Evolutionary conservation across 2,329 filamentous ascomycete species (phyloP), one percentile per base, ranked within the genome.

Genomic region (Aspergillus terreus): DNA sequence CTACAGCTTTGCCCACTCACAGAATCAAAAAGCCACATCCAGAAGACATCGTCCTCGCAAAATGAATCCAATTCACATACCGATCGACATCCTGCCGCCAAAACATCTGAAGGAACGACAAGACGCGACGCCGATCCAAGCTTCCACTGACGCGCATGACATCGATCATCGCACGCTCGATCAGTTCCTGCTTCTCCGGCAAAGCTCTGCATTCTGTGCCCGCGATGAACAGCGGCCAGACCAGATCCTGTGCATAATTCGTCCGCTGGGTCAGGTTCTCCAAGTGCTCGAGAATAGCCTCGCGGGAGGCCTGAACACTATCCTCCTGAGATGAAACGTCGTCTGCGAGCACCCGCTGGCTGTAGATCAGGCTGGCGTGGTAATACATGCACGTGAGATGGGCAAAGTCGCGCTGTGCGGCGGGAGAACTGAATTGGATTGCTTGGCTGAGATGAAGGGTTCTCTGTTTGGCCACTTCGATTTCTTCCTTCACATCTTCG

Each of bases 171-270:
- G 47, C 52, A 9, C 27, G 25, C n/a, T 52, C 54, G 6, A 57
- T 47, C 10, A 23, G 21, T 5, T 38, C 15, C 23, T 57, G 52
- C 30, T 41, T 41, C 12, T 42, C 27, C 3, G 49, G 41, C 7
- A 38, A 19, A 7, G 25, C 35, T 21, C 51, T 50, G 15, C 60
- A 56, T 45, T 64, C 61, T 1, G 62, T 59, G 9, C 63, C 62
- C 3, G 60, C 57, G 19, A 64, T 55, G n/a, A 65, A 64, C 1
- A 63, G 41, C 12, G 62, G 63, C 63, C 63, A 65, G 30, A 64
- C 59, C 4, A 65, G 53, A 41, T 65, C 59, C 15, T 65, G 62
- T 4, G 58, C 57, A 33, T 64, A 59, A 30, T 51, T 53, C 19
- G 45, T 47, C 17, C 43, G 49, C 43, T 40, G 40, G 5, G 49